phyloP scores from a whole-genome alignment of 768 basidiomycete genomes.

The Mycena filopes region DNA sequence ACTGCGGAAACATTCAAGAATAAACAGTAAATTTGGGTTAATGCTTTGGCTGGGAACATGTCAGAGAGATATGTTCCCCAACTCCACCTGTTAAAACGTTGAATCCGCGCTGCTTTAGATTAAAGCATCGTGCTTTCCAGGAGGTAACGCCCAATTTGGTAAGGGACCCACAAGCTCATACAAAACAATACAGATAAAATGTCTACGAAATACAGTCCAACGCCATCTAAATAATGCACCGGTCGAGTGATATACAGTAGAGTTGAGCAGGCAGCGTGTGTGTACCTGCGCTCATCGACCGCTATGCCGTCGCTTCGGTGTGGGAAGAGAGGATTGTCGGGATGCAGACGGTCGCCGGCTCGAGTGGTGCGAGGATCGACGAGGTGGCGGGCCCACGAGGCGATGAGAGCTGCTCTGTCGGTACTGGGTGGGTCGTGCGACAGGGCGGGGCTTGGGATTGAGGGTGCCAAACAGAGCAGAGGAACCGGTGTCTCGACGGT shows the following conservation, averaged over 20 bases:
- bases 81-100: too few species aligned
- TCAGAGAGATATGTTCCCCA: too few species aligned
- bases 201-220: conserved; percentile 14
- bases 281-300: conserved; percentile 16
- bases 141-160: too few species aligned
- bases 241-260: neutral
- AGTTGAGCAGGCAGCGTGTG: neutral
- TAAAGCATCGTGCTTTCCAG: too few species aligned
- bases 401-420: conserved; percentile 33
- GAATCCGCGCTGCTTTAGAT: too few species aligned
- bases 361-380: conserved; percentile 21
- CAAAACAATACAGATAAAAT: conserved; percentile 6
- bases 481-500: conserved; percentile 31
- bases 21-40: too few species aligned
- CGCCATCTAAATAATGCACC: neutral
- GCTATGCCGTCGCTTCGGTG: conserved; percentile 21
- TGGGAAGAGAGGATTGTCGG: conserved; percentile 15
- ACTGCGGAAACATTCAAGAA: too few species aligned
- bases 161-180: neutral
- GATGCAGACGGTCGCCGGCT: conserved; percentile 8
- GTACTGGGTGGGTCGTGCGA: conserved; percentile 21
- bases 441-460: conserved; percentile 29
- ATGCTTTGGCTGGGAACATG: too few species aligned
- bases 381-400: conserved; percentile 31
- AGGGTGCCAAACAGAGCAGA: conserved; percentile 35